Percentiles rank a stretch among this genome's conserved stretches.
Evolutionary conservation across 345 rosid species (phyloP).

Genomic region (Balakata baccata): DNA sequence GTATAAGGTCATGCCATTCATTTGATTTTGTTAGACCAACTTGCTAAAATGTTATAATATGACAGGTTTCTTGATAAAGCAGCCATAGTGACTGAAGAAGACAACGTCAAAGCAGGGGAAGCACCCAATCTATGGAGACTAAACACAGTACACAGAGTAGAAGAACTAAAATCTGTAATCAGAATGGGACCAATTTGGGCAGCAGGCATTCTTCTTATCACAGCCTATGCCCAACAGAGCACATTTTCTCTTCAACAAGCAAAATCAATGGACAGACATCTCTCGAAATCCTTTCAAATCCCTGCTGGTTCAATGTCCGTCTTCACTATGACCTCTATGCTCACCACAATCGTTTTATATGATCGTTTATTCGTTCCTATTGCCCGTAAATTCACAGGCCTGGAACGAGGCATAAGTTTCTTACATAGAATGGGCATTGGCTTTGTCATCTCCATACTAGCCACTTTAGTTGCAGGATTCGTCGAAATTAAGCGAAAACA

Average conservation of each 20-base stretch:
- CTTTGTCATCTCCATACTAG: constrained; percentile 58
- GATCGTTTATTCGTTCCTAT: constrained; percentile 61
- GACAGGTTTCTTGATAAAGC: constrained; percentile 78
- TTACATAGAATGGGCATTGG: constrained; percentile 86
- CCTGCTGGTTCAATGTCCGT: constrained; percentile 90
- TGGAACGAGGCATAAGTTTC: constrained; percentile 74
- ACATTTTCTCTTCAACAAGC: constrained; percentile 90
- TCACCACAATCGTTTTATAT: constrained; percentile 60
- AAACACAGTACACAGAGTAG: constrained; percentile 81
- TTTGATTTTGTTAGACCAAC: too few relatives aligned
- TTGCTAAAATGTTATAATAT: not conserved
- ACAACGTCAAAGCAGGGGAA: constrained; percentile 42
- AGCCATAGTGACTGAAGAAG: constrained; percentile 57
- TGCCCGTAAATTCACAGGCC: constrained; percentile 59
- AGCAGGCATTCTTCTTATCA: constrained; percentile 67
- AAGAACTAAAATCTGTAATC: constrained; percentile 71
- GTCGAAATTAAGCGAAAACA: constrained; percentile 56
- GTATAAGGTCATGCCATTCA: too few relatives aligned
- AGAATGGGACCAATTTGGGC: constrained; percentile 94
- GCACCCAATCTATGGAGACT: constrained; percentile 64
- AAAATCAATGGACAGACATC: constrained; percentile 74
- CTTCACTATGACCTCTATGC: constrained; percentile 72
- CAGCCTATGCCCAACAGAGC: constrained; percentile 77
- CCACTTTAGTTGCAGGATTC: constrained; percentile 79
- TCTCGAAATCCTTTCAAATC: constrained; percentile 57